A percentile compares a stretch with the other conserved stretches of the same genome.
phyloP scores from a whole-genome alignment of 768 basidiomycete species.

The Favolaschia claudopus region DNA sequence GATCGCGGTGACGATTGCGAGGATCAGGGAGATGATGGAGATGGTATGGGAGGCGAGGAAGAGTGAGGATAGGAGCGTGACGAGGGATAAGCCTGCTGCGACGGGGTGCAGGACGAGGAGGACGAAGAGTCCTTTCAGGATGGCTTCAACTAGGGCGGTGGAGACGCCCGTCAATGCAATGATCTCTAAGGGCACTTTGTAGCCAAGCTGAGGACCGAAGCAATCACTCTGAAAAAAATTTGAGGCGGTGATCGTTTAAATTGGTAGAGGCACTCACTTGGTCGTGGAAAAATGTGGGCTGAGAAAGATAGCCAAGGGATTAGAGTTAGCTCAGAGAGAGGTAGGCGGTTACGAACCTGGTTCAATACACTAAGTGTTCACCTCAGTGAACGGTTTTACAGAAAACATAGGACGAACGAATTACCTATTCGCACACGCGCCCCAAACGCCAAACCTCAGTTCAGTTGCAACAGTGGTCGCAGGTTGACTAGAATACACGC shows the following conservation, averaged over 20 bases:
- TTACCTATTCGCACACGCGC: conserved; percentile 72
- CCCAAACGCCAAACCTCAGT: conserved; percentile 84
- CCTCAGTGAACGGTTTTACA: not conserved
- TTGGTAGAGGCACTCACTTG: conserved; percentile 35
- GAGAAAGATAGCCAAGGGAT: conserved; percentile 29
- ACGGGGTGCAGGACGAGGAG: conserved; percentile 78
- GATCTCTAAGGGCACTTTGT: conserved; percentile 61
- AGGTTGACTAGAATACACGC: conserved; percentile 31
- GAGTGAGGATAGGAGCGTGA: conserved; percentile 59
- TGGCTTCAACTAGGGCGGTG: conserved; percentile 48
- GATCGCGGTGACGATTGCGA: conserved; percentile 64
- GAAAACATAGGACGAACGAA: conserved; percentile 1
- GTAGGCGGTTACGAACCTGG: not conserved
- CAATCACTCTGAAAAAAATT: conserved; percentile 50
- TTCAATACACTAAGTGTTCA: conserved; percentile 1
- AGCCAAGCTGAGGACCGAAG: conserved; percentile 72
- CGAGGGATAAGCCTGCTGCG: conserved; percentile 63
- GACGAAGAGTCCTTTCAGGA: conserved; percentile 57
- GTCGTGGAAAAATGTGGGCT: conserved; percentile 45
- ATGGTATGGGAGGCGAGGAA: conserved; percentile 65
- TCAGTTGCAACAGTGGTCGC: conserved; percentile 62
- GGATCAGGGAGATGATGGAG: conserved; percentile 65
- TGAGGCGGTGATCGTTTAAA: not conserved
- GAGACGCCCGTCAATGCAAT: conserved; percentile 53
- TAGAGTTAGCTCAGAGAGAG: not conserved